Percentiles rank a stretch among this genome's conserved stretches.
phyloP scores from a whole-genome alignment of 2,329 filamentous ascomycete species.

The Sarocladium kiliense region DNA sequence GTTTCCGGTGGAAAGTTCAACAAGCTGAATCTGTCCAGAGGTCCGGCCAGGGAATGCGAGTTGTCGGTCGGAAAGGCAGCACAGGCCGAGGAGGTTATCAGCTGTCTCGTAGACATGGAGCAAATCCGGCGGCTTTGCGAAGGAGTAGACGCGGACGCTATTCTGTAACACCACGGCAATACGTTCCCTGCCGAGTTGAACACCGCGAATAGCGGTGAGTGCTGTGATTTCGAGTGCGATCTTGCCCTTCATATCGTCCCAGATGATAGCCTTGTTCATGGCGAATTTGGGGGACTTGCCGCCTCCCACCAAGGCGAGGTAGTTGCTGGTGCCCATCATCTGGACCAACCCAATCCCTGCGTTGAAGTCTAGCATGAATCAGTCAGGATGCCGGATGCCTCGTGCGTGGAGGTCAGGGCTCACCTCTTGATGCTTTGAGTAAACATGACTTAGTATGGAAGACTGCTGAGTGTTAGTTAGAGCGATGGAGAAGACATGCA shows the following conservation, averaged over 20 bases:
- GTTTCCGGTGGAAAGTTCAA: conserved; percentile 70
- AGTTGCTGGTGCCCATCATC: conserved; percentile 84
- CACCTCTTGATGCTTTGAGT: conserved; percentile 52
- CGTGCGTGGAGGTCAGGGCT: conserved; percentile 68
- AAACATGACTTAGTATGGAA: conserved; percentile 69
- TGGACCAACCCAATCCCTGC: conserved; percentile 77
- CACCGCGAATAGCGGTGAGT: conserved; percentile 72
- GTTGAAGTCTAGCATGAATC: conserved; percentile 75
- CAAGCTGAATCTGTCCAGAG: conserved; percentile 81
- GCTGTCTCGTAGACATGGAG: conserved; percentile 77
- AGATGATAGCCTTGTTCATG: conserved; percentile 85
- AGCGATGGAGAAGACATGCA: neutral
- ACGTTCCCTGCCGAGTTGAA: conserved; percentile 69
- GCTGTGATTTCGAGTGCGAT: conserved; percentile 73
- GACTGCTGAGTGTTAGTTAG: conserved; percentile 31
- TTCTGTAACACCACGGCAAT: conserved; percentile 80
- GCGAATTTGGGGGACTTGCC: conserved; percentile 81
- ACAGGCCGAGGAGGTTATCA: conserved; percentile 76
- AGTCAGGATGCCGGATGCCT: too few species aligned
- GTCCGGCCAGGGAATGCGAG: conserved; percentile 86
- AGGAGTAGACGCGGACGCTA: conserved; percentile 74
- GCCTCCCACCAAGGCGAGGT: conserved; percentile 83
- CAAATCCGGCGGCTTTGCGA: conserved; percentile 66
- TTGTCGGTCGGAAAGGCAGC: conserved; percentile 66
- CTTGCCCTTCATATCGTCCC: conserved; percentile 80